These are phyloP conservation scores for Chara braunii DNA, from an alignment of 139 green algal genomes.

Conservation along the genomic window DNA sequence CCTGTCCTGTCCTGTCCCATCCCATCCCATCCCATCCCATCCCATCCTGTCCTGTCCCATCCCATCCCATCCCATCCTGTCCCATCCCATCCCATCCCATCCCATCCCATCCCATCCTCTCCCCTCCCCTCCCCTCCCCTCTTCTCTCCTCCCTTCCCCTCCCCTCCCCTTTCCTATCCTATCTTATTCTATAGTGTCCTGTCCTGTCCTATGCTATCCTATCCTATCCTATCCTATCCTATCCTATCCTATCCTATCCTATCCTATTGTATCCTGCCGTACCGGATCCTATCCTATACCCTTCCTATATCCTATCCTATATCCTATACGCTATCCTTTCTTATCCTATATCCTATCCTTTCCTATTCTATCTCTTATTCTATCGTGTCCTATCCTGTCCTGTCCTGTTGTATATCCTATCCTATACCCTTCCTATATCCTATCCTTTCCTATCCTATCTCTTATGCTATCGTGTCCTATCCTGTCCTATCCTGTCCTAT, in stretches of 20 bases:
- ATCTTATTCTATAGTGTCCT: neutral
- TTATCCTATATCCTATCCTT: slow-evolving; percentile 3
- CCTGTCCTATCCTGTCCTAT: neutral
- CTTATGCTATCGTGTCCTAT: slow-evolving; percentile 4
- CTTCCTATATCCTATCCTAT: neutral
- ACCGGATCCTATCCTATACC: slow-evolving; percentile 4
- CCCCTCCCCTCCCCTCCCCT: neutral
- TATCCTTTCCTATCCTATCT: neutral
- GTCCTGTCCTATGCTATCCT: neutral
- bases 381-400: neutral
- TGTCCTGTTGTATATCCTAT: slow-evolving; percentile 1
- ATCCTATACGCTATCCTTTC: slow-evolving; percentile 1
- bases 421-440: neutral
- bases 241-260: neutral
- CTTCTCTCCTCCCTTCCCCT: neutral
- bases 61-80: neutral
- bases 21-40: neutral
- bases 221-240: slow-evolving; percentile 1
- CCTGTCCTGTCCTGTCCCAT: neutral
- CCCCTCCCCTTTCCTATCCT: neutral
- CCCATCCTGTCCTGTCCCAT: neutral
- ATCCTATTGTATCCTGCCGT: neutral
- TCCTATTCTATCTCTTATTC: slow-evolving; percentile 6
- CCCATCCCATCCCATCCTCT: neutral
- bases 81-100: neutral